phyloP scores from a whole-genome alignment of 192 early-diverging fungal genomes.

The Umbelopsis sp. region DNA sequence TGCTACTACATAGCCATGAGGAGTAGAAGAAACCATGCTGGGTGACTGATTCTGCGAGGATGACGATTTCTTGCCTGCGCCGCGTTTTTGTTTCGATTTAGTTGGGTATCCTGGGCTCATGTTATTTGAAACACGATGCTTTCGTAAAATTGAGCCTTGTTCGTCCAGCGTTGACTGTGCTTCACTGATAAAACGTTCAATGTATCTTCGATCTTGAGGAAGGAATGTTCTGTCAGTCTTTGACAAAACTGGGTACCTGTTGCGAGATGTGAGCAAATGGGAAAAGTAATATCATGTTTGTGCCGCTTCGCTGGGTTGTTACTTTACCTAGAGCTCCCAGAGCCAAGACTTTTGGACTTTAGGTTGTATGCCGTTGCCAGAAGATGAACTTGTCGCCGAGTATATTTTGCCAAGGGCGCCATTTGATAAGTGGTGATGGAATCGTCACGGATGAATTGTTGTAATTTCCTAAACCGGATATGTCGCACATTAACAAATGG shows the following conservation, averaged over 20 bases:
- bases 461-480: neutral
- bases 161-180: conserved; percentile 38
- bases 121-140: conserved; percentile 12
- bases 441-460: conserved; percentile 34
- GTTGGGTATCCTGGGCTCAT: neutral
- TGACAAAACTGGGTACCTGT: conserved; percentile 42
- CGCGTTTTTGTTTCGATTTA: neutral
- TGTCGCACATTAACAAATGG: neutral
- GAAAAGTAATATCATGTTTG: neutral
- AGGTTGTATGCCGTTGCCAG: conserved; percentile 50
- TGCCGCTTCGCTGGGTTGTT: neutral
- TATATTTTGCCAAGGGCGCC: conserved; percentile 46
- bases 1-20: conserved; percentile 61
- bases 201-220: conserved; percentile 44
- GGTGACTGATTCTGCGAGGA: neutral
- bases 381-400: conserved; percentile 48
- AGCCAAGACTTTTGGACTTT: conserved; percentile 48
- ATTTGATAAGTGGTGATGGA: conserved; percentile 42
- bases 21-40: neutral
- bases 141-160: conserved; percentile 19
- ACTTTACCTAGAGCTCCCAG: conserved; percentile 35
- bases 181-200: conserved; percentile 42
- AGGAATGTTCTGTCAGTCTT: conserved; percentile 49
- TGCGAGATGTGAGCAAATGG: neutral
- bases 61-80: neutral